phyloP scores from a whole-genome alignment of 768 basidiomycete genomes.

The Cantharellus cinnabarinus region DNA sequence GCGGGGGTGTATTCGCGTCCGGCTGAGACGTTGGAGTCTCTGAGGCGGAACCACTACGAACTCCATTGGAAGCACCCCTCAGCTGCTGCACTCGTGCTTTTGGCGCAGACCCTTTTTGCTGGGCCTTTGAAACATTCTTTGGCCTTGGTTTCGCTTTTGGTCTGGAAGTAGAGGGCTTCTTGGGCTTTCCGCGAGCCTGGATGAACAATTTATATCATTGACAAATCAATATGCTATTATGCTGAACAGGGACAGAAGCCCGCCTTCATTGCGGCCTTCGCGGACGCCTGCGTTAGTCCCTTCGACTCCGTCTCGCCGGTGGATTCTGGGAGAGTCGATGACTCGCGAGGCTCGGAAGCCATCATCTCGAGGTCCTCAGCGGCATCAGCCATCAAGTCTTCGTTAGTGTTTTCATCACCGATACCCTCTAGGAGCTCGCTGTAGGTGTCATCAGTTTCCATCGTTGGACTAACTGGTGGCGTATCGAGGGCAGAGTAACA shows the following conservation, averaged over 20 bases:
- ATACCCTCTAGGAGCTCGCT: not conserved
- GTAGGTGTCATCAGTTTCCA: not conserved
- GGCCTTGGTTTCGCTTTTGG: slow-evolving; percentile 6
- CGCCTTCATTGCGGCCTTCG: too few relatives aligned
- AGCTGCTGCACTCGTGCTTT: slow-evolving; percentile 1
- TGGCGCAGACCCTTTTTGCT: not conserved
- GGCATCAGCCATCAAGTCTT: not conserved
- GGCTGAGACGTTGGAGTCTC: slow-evolving; percentile 3
- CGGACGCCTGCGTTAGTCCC: too few relatives aligned
- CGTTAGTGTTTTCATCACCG: not conserved
- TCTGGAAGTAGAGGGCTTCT: not conserved
- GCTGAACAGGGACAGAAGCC: not conserved
- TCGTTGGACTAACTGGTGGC: not conserved
- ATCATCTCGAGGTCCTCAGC: not conserved
- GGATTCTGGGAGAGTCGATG: too few relatives aligned
- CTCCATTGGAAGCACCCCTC: not conserved
- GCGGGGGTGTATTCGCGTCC: slow-evolving; percentile 5
- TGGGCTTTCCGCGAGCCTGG: not conserved
- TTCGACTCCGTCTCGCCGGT: too few relatives aligned
- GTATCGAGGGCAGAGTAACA: too few relatives aligned
- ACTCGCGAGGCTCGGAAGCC: too few relatives aligned
- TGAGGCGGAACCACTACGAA: slow-evolving; percentile 1
- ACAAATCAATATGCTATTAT: not conserved
- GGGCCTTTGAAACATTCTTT: slow-evolving; percentile 2
- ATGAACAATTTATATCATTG: too few relatives aligned